These are phyloP conservation scores for Sclerotiophoma versabilis DNA, from an alignment of 2,329 filamentous ascomycete species.

Conservation along the genomic window DNA sequence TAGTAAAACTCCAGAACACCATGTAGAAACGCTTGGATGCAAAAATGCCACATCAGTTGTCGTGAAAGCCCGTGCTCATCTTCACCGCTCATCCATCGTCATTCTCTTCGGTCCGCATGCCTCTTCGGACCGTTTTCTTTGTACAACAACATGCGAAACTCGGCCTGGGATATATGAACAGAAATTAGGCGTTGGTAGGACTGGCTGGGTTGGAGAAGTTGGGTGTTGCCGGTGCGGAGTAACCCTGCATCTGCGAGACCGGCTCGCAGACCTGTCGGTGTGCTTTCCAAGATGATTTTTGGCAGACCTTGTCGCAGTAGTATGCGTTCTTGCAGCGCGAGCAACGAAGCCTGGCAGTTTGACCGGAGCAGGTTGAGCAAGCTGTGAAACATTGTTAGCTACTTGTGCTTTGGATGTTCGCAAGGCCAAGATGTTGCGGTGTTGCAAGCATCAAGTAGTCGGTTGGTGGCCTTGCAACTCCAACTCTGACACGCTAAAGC, in stretches of 20 bases:
- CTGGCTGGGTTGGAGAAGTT: constrained; percentile 38
- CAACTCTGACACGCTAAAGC: constrained; percentile 18
- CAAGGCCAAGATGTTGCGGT: neutral
- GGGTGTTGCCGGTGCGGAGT: constrained; percentile 35
- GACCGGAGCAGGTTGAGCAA: constrained; percentile 35
- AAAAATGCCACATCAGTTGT: constrained; percentile 21
- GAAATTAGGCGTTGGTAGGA: constrained; percentile 29
- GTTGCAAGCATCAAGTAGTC: constrained; percentile 1
- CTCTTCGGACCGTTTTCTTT: constrained; percentile 16
- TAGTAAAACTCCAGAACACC: constrained; percentile 24
- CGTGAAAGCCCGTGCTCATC: constrained; percentile 19
- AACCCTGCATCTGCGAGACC: constrained; percentile 30
- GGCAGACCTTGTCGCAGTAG: constrained; percentile 63
- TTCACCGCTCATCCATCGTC: constrained; percentile 18
- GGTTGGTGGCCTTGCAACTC: constrained; percentile 15
- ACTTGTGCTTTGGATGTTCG: neutral
- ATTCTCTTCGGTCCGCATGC: constrained; percentile 13
- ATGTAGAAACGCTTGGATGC: constrained; percentile 20
- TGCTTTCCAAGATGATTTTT: constrained; percentile 59
- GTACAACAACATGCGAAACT: constrained; percentile 15
- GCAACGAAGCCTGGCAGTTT: constrained; percentile 46
- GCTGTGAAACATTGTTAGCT: constrained; percentile 22
- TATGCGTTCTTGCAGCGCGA: constrained; percentile 55
- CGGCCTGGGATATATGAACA: constrained; percentile 9
- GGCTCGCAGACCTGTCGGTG: constrained; percentile 57